phyloP scores from a whole-genome alignment of 495 filamentous ascomycete species.

The Tuber aestivum region DNA sequence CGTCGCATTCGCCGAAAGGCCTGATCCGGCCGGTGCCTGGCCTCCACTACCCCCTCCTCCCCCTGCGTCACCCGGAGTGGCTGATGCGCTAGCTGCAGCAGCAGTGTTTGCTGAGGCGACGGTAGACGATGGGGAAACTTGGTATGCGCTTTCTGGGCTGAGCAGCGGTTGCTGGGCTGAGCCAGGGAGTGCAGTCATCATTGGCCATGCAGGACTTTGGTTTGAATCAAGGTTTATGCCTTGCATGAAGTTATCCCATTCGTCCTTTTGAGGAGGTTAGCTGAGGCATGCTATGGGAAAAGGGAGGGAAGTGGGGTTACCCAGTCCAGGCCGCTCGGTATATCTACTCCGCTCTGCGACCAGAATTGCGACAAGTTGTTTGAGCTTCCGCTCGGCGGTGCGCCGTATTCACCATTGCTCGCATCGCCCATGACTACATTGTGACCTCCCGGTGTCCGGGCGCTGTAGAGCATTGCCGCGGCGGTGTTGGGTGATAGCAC shows the following conservation, averaged over 20 bases:
- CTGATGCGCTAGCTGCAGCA: constrained; percentile 1
- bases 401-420: constrained; percentile 14
- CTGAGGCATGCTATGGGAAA: not conserved
- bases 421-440: constrained; percentile 32
- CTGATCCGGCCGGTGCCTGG: not conserved
- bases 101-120: constrained; percentile 10
- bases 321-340: constrained; percentile 29
- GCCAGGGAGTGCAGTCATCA: constrained; percentile 14
- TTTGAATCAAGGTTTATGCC: constrained; percentile 39
- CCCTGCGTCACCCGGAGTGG: constrained; percentile 12
- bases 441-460: constrained; percentile 25
- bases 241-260: constrained; percentile 42
- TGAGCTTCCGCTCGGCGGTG: constrained; percentile 14
- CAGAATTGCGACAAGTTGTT: constrained; percentile 12
- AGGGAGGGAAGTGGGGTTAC: constrained; percentile 3
- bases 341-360: constrained; percentile 25
- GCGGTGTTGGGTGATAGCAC: constrained; percentile 25
- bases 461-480: constrained; percentile 29
- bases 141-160: not conserved
- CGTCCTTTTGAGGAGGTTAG: constrained; percentile 31
- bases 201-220: constrained; percentile 30
- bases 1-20: constrained; percentile 9
- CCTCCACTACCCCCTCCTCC: constrained; percentile 17
- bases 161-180: not conserved
- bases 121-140: not conserved